Conservation (phyloP, 2,329 filamentous ascomycete genomes). For the Emergomyces pasteurianus region DNA sequence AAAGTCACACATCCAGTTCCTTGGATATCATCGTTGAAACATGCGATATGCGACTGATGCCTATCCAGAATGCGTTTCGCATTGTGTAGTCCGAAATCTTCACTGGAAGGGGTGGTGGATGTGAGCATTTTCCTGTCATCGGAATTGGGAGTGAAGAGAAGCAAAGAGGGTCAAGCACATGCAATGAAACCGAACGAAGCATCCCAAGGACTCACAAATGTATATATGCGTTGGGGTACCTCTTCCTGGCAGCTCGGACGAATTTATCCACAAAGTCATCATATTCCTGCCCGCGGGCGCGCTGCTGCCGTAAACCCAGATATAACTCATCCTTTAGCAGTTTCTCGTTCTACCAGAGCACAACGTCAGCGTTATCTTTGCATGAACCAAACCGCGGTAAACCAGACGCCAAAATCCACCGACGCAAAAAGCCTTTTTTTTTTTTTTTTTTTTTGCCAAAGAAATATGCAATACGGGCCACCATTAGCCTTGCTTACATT, state of each 20-base stretch:
- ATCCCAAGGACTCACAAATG: conserved; percentile 46
- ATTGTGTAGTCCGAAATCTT: conserved; percentile 73
- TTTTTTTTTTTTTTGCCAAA: background rate
- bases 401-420: background rate
- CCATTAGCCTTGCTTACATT: conserved; percentile 35
- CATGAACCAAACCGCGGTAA: background rate
- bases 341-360: conserved; percentile 47
- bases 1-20: conserved; percentile 81
- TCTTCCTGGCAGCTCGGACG: conserved; percentile 52
- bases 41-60: conserved; percentile 61
- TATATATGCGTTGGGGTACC: conserved; percentile 69
- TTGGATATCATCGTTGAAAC: conserved; percentile 87
- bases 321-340: conserved; percentile 68
- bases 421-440: background rate
- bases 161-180: too few species aligned
- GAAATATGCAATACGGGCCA: background rate
- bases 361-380: background rate
- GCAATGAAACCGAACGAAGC: background rate
- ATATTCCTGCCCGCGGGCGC: conserved; percentile 60
- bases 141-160: background rate
- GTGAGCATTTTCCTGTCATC: background rate
- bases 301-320: conserved; percentile 56
- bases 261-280: conserved; percentile 68
- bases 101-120: conserved; percentile 24
- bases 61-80: conserved; percentile 63